Evolutionary conservation across 208 protist genomes (phyloP), one percentile per base, ranked within the genome.

Genomic region (Acanthamoeba royreba): DNA sequence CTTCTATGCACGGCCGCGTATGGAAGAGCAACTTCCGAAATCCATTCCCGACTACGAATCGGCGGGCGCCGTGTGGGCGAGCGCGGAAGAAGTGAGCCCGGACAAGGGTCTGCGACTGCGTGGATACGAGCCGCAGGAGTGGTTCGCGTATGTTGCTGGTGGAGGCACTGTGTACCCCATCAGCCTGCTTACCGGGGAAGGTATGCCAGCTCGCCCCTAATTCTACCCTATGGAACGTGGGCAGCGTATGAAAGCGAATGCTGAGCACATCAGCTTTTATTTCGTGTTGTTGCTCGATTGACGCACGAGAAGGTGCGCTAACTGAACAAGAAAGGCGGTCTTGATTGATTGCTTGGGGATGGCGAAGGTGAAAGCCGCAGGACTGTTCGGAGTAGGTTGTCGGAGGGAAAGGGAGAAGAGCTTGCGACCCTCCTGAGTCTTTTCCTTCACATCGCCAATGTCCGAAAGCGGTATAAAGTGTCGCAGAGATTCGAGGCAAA

Each of bases 1-100:
- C n/a, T 96, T 96, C 46, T 95, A 95, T n/a, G 94, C 83, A 47
- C 92, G 93, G 45, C 94, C 94, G 4, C n/a, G 35, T 0, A 47
- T 95, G 52, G 86, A 93, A 33, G 43, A 92, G 28, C 94, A 96
- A 72, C 83, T 94, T 9, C 87, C 95, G 38, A 93, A 95, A 38
- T 93, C 77, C 4, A 79, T 96, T 17, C 94, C 95, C 25, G 88
- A 96, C 38, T 95, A 96, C 88, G 95, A 96, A 86, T 77, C 40
- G 31, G 69, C 94, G 0, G 86, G 94, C 31, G 95, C 94, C 0
- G 58, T 83, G 9, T 96, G 93, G 72, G 94, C 93, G 8, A 22
- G 22, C 4, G 0, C 92, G 2, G 25, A 92, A 11, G 94, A 95
- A 19, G 77, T 92, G 74, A 45, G 72, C 0, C 69, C n/a, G 13